These are phyloP conservation scores for Gremmenia infestans DNA, from an alignment of 2,329 filamentous ascomycete genomes.

Conservation along the genomic window DNA sequence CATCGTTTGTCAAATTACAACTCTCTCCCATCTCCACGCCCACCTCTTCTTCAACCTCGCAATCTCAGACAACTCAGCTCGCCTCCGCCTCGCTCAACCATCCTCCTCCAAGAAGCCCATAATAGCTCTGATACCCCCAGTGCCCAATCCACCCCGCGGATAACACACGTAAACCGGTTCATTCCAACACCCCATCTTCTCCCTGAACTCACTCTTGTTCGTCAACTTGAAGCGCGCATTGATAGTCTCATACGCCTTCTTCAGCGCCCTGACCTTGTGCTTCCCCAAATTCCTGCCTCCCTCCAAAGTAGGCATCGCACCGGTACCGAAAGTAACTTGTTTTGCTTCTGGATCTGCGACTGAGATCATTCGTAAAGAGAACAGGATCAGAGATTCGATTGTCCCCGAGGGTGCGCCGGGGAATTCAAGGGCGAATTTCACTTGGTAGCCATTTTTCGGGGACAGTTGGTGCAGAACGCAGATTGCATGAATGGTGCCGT, in stretches of 20 bases:
- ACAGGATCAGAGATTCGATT: slow-evolving; percentile 77
- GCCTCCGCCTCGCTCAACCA: neutral
- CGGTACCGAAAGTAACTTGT: slow-evolving; percentile 80
- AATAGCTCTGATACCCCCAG: slow-evolving; percentile 77
- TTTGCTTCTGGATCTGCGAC: slow-evolving; percentile 54
- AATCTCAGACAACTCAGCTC: no score
- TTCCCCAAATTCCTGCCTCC: slow-evolving; percentile 80
- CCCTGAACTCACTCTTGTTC: slow-evolving; percentile 82
- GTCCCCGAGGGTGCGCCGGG: slow-evolving; percentile 78
- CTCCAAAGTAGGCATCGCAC: slow-evolving; percentile 67
- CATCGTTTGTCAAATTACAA: no score
- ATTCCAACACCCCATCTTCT: slow-evolving; percentile 81
- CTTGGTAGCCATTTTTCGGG: slow-evolving; percentile 80
- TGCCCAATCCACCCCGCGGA: slow-evolving; percentile 77
- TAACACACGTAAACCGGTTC: slow-evolving; percentile 89
- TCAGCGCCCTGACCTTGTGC: slow-evolving; percentile 73
- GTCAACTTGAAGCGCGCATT: slow-evolving; percentile 77
- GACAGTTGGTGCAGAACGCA: slow-evolving; percentile 80
- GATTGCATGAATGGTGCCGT: slow-evolving; percentile 68
- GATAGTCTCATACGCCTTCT: slow-evolving; percentile 75
- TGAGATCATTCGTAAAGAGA: slow-evolving; percentile 52
- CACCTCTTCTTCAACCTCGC: no score
- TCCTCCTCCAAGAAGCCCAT: slow-evolving; percentile 85
- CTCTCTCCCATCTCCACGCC: no score
- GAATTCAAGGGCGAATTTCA: slow-evolving; percentile 96